Percentiles rank a stretch among this genome's conserved stretches.
These are phyloP conservation scores for Tetradesmus obliquus DNA, from an alignment of 139 green algal species.

Conservation along the genomic window DNA sequence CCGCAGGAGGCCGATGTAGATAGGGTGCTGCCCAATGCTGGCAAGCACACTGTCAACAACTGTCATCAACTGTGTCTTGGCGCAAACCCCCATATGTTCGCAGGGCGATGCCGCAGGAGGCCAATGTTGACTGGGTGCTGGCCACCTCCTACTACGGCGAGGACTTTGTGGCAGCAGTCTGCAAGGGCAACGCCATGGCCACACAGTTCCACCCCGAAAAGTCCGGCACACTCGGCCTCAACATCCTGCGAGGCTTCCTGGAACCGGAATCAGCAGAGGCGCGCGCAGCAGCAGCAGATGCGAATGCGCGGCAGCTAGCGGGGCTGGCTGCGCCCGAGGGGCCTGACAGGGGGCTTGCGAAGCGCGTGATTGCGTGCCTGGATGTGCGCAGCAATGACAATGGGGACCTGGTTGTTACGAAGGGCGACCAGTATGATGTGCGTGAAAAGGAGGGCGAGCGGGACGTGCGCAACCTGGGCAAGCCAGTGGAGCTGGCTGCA, in stretches of 20 bases:
- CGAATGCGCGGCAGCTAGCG: constrained; percentile 38
- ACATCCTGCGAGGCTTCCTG: constrained; percentile 84
- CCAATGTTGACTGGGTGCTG: constrained; percentile 95
- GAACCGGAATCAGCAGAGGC: constrained; percentile 54
- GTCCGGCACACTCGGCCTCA: constrained; percentile 81
- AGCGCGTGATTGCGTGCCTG: constrained; percentile 98
- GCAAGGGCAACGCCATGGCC: constrained; percentile 85
- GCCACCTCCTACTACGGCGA: constrained; percentile 91
- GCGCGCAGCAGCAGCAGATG: background rate
- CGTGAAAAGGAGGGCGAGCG: constrained; percentile 79
- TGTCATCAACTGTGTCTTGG: too few species aligned
- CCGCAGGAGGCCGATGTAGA: constrained; percentile 78
- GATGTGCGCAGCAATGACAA: constrained; percentile 96
- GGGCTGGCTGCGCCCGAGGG: background rate
- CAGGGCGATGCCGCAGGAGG: constrained; percentile 65
- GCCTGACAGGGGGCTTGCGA: constrained; percentile 76
- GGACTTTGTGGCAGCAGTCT: constrained; percentile 89
- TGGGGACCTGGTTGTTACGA: constrained; percentile 97
- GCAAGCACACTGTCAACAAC: too few species aligned
- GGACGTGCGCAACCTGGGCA: constrained; percentile 95
- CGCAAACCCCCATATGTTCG: too few species aligned
- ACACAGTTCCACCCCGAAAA: constrained; percentile 99
- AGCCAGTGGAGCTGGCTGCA: constrained; percentile 78
- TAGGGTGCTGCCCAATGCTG: constrained; percentile 88
- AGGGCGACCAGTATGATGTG: constrained; percentile 99